A percentile compares a stretch with the other conserved stretches of the same genome.
Conservation (phyloP, 2,329 filamentous ascomycete genomes). For the Cordyceps militaris region DNA sequence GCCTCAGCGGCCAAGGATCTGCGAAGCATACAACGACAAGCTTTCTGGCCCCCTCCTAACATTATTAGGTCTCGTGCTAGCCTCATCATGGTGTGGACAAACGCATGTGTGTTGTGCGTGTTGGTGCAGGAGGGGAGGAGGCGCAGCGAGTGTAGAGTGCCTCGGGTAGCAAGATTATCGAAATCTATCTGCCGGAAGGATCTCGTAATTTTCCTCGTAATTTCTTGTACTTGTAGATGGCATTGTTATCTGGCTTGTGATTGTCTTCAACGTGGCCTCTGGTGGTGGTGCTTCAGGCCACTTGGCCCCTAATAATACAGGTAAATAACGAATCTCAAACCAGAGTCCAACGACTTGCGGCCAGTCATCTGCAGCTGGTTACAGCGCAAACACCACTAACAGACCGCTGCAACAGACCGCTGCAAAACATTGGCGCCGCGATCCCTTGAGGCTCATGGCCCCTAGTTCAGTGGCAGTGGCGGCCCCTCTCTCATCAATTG, state of each 20-base stretch:
- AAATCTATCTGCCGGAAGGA: too few species aligned
- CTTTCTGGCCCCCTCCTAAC: neutral
- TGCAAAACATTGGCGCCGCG: neutral
- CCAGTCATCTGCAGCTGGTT: too few species aligned
- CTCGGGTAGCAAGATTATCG: neutral
- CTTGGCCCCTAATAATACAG: too few species aligned
- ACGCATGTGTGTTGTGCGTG: neutral
- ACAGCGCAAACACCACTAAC: neutral
- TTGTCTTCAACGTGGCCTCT: too few species aligned
- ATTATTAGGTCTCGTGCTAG: neutral
- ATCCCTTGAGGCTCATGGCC: too few species aligned
- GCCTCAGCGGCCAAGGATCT: neutral
- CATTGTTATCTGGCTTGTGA: too few species aligned
- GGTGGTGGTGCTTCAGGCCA: too few species aligned
- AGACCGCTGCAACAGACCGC: neutral
- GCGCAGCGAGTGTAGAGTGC: neutral
- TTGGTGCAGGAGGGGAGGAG: neutral
- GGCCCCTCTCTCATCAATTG: neutral
- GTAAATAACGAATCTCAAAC: too few species aligned
- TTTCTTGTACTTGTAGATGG: too few species aligned
- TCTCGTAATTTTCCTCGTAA: too few species aligned
- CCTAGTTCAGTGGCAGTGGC: too few species aligned
- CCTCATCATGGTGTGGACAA: neutral
- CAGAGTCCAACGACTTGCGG: too few species aligned
- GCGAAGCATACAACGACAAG: slow-evolving; percentile 4